Base-by-base conservation (phyloP, 768 basidiomycete species). In the Fibroporia radiculosa region DNA sequence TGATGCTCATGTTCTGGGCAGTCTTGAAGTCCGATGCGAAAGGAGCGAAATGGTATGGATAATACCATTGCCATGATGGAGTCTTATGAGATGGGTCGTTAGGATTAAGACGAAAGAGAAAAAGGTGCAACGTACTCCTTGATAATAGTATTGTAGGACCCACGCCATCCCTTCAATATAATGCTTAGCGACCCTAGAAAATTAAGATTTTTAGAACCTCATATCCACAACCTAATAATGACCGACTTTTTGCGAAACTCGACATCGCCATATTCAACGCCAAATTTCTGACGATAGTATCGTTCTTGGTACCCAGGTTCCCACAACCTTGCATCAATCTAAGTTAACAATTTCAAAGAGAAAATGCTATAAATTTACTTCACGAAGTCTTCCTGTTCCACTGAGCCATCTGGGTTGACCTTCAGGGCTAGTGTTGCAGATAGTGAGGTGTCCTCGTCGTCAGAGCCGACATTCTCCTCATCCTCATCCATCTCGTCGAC, bases 41-140 rank as follows among this genome's bases (percentile, higher is more conserved):
- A 1, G 96, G 96, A 11, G 96, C 91, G 62, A 96, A 99, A 64
- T 99, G 96, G 57, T 86, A 93, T 1, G 96, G 96, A 62, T 97
- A 98, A 67, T 85, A 99, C 96, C 96, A 99, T 58, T 93, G 81
- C 95, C 95, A 98, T 2, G 93, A 96, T 3, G 89, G 87, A 6
- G 88, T 80, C 90, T 60, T 35, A 40, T 49, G 16, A 50, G 39
- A 56, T 57, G 26, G 59, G 49, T 48, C n/a, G 8, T 20, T 31
- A 50, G 24, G 12, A 48, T 18, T 13, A 48, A 18, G 42, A 4
- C 33, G 16, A 11, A 23, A 4, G 6, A 26, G 6, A n/a, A 31
- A 39, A 33, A 35, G 40, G 31, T 40, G 42, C 27, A 19, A 65
- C 80, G 49, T 63, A 96, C 93, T 56, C 96, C 96, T 74, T 98